Base-by-base conservation (phyloP, 2,329 filamentous ascomycete genomes). In the Phaeoacremonium minimum region DNA sequence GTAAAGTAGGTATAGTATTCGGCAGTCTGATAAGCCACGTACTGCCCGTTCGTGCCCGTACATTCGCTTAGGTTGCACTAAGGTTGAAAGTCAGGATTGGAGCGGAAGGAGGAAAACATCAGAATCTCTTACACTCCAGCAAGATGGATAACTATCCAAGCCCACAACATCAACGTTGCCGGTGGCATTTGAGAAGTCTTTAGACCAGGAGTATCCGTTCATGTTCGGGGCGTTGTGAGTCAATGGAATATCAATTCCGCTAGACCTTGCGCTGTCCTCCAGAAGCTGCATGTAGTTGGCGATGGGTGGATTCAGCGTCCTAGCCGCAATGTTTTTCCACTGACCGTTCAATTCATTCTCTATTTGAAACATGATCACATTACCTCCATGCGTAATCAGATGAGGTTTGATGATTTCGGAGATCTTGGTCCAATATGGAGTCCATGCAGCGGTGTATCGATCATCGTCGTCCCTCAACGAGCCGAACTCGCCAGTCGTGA, bases 11-110 rank as follows among this genome's bases (percentile, higher is more conserved):
- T 53, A 8, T 29, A 20, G 6, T 40, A 44, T 14, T 43, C 37
- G 13, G 46, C 43, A 3, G 50, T 44, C 42, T 46, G 38, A 37
- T 77, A 81, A 3, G 77, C 66, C 2, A 77, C 68, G 29, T 76
- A 76, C 43, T 72, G 55, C 15, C 75, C 77, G 44, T 82, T 81
- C 0, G 73, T 77, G 3, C 72, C 69, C 2, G 69, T 75, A 47
- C 79, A 82, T 40, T 79, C 75, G 18, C 66, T 69, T 7, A 80
- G 56, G 38, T 82, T 77, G 51, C 79, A 83, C n/a, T n/a, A n/a
- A n/a, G n/a, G n/a, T n/a, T n/a, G n/a, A n/a, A n/a, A n/a, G n/a
- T n/a, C n/a, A n/a, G n/a, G n/a, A n/a, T n/a, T n/a, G n/a, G n/a
- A n/a, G n/a, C n/a, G n/a, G n/a, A n/a, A n/a, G n/a, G n/a, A n/a